Evolutionary conservation across 805 yeast species (phyloP), one percentile per base, ranked within the genome.

Genomic region (Scheffersomyces spartinae): DNA sequence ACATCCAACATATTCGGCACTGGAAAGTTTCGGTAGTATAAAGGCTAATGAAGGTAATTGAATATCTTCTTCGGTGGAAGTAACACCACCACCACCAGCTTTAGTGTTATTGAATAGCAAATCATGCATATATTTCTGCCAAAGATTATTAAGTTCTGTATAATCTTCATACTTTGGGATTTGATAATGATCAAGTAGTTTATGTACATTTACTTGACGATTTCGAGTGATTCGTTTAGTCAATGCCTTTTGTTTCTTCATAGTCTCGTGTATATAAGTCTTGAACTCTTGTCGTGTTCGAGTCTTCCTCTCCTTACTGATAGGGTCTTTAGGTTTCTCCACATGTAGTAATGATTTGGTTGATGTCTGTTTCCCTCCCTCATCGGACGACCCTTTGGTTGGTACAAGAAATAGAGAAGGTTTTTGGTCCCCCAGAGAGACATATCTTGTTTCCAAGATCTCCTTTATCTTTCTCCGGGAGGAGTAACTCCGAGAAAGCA

Each of bases 1-100:
- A n/a, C 91, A 69, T 3, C 96, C 95, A 38, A 77, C 78, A 49
- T 68, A 79, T 41, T 85, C 96, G 2, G 91, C 82, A 32, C 77
- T 65, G 1, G 88, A 66, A 20, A 85, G 51, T 36, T 76, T 73
- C 5, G 70, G 55, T 12, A 79, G 47, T 2, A 73, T 34, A 18
- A 49, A 36, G 14, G 43, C 33, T 16, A 46, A 26, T 7, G 43
- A 33, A 4, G 55, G 56, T 13, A 51, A 34, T 9, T 34, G 42
- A 4, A 38, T 44, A 2, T 15, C 6, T 17, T 25, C 28, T 16
- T 31, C 19, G 19, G 30, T 31, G 7, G 45, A 7, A 4, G 23
- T 25, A n/a, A n/a, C n/a, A n/a, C n/a, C n/a, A n/a, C n/a, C n/a
- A n/a, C 10, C n/a, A 9, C 7, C 21, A 9, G 11, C 7, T 15